Evolutionary conservation across 331 rosid genomes (phyloP).

Genomic region (Telfairia occidentalis): DNA sequence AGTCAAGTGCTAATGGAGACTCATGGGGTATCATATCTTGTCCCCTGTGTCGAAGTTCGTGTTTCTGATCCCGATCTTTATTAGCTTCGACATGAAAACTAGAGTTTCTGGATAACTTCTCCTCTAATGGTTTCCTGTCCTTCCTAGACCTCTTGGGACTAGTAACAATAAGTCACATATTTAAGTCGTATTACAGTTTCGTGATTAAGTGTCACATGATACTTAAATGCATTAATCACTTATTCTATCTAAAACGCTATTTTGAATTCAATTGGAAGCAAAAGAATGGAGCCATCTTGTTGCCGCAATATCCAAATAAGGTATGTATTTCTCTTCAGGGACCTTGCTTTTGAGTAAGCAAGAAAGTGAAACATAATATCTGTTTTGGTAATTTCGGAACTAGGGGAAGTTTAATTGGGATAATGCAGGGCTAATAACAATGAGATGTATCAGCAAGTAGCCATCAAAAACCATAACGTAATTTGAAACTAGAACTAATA

Average conservation of each 20-base stretch:
- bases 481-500: not conserved
- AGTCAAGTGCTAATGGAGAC: conserved; percentile 17
- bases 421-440: not conserved
- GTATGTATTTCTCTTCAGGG: not conserved
- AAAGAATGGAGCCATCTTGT: not conserved
- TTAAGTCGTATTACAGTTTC: not conserved
- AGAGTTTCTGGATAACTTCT: conserved; percentile 23
- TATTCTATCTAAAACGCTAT: not conserved
- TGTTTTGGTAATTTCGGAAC: not conserved
- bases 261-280: not conserved
- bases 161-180: conserved; percentile 13
- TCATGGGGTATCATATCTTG: conserved; percentile 32
- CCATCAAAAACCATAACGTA: not conserved
- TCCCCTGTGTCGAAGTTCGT: conserved; percentile 10
- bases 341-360: not conserved
- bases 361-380: not conserved
- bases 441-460: not conserved
- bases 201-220: not conserved
- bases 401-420: not conserved
- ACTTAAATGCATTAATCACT: not conserved
- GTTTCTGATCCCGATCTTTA: conserved; percentile 31
- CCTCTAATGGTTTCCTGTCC: conserved; percentile 43
- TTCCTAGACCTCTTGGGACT: conserved; percentile 75
- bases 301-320: not conserved
- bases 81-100: conserved; percentile 27